Conservation (phyloP, 768 basidiomycete species). For the Leccinum broughii region DNA sequence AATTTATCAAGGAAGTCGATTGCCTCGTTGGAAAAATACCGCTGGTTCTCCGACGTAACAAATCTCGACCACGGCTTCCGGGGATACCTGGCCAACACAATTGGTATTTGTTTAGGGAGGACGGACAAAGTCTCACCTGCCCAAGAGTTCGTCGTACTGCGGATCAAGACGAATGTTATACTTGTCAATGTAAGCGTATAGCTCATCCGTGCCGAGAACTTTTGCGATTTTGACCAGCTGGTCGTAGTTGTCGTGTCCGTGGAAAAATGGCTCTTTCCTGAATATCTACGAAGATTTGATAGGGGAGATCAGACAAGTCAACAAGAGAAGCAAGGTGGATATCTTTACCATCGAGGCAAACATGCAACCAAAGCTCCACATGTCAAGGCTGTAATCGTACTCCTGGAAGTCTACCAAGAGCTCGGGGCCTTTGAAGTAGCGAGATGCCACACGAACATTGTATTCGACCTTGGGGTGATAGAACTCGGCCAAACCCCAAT, state of each 20-base stretch:
- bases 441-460: constrained; percentile 95
- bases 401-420: constrained; percentile 97
- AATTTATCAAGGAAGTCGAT: constrained; percentile 96
- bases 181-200: constrained; percentile 90
- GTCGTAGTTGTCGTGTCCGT: constrained; percentile 98
- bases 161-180: constrained; percentile 94
- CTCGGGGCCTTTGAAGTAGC: constrained; percentile 99
- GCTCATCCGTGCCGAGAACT: constrained; percentile 94
- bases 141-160: constrained; percentile 94
- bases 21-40: constrained; percentile 95
- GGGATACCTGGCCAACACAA: constrained; percentile 59
- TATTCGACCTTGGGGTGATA: constrained; percentile 98
- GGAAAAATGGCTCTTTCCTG: constrained; percentile 99
- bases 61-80: constrained; percentile 96
- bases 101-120: constrained; percentile 12
- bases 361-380: constrained; percentile 99
- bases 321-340: background rate
- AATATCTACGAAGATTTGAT: constrained; percentile 67
- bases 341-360: constrained; percentile 91
- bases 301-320: background rate
- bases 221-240: constrained; percentile 98
- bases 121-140: constrained; percentile 50
- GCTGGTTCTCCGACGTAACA: constrained; percentile 93
- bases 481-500: constrained; percentile 99
- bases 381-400: constrained; percentile 96